These are phyloP conservation scores for Diaporthe batatas DNA, from an alignment of 2,329 filamentous ascomycete species.

Conservation along the genomic window DNA sequence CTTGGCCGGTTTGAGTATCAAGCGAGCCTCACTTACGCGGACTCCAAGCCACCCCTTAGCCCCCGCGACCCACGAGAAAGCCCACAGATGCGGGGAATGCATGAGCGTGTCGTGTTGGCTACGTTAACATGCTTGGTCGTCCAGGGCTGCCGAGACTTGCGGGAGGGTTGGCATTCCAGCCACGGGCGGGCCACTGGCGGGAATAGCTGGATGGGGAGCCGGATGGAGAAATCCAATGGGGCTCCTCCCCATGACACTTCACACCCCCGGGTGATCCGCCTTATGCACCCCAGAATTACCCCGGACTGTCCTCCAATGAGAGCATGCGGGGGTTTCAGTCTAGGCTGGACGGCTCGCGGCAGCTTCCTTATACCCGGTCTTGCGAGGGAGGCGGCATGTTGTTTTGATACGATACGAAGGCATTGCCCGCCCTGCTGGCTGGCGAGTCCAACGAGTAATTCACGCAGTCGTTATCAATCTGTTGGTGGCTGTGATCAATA, in stretches of 20 bases:
- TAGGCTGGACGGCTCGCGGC: constrained; percentile 19
- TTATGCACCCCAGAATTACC: constrained; percentile 39
- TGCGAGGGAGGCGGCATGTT: not conserved
- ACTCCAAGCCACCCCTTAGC: constrained; percentile 30
- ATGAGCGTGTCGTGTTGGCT: constrained; percentile 17
- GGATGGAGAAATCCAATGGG: not conserved
- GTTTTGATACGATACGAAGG: not conserved
- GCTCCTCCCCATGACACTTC: not conserved
- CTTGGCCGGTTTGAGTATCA: constrained; percentile 14
- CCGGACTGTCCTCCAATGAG: constrained; percentile 37
- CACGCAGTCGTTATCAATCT: not conserved
- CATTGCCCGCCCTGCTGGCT: not conserved
- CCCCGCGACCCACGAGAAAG: constrained; percentile 16
- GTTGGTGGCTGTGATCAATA: not conserved
- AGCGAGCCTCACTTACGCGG: constrained; percentile 33
- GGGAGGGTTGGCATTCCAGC: constrained; percentile 15
- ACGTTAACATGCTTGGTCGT: constrained; percentile 21
- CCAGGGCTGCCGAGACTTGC: constrained; percentile 14
- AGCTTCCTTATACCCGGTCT: constrained; percentile 25
- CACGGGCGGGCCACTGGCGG: constrained; percentile 1
- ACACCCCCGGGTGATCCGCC: not conserved
- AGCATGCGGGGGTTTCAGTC: constrained; percentile 29
- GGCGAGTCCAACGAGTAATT: not conserved
- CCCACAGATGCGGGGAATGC: constrained; percentile 26
- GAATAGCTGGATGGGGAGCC: not conserved